Base-by-base conservation (phyloP, 2,329 filamentous ascomycete species). In the Emericellopsis cladophorae region DNA sequence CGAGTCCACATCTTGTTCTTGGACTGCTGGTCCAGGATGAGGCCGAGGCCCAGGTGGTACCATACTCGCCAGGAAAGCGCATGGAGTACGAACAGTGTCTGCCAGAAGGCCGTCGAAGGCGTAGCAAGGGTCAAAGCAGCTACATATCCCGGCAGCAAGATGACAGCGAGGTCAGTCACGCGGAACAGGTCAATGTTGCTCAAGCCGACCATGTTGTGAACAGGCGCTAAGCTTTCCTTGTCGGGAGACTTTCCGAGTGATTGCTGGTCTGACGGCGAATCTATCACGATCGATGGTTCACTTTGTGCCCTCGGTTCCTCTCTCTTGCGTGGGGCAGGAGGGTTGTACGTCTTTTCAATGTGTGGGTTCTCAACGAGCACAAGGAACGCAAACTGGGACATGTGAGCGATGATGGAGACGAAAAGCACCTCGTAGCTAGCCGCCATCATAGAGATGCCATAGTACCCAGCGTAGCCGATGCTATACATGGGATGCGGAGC, bases 401-500 rank as follows among this genome's bases (percentile, higher is more conserved):
- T 79, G 65, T 98, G 92, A 45, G 90, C 92, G 54, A 93, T 65
- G 54, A 98, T 90, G 42, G 92, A 96, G 60, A 96, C 95, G 70
- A 94, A 89, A 39, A 98, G 74, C 44, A 98, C 90, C 54, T 90
- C 88, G 65, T 96, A 96, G 69, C 92, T 98, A 46, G 90, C 90
- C 37, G 88, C 89, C 82, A 98, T 93, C 67, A 95, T 81, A 45
- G 90, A 95, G 56, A 96, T 95, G 51, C 92, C 92, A 59, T 98
- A 98, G 67, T 93, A 98, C 37, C 92, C 92, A 40, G 87, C 88
- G 61, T 98, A 98, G 32, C 92, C 92, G 54, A 96, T 90, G 42
- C 89, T 95, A 65, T 96, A 96, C 90, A 96, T 96, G 47, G 90
- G 90, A 58, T 96, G 92, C 26, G 92, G 92, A 16, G 92, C 92